phyloP scores from a whole-genome alignment of 2,329 filamentous ascomycete species.

The Ceratocystis papillata region DNA sequence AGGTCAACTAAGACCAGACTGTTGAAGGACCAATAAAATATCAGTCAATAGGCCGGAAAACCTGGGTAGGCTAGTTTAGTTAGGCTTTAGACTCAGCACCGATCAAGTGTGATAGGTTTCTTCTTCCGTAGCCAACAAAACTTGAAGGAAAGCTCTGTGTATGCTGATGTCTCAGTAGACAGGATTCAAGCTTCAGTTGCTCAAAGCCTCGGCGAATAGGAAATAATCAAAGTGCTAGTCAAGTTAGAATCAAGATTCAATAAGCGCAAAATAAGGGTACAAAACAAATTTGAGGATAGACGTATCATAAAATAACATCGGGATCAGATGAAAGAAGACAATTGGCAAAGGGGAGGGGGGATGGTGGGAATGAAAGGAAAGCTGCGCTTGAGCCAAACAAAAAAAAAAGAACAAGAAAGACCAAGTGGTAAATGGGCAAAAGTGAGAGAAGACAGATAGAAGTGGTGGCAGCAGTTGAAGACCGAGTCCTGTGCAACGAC shows the following conservation, averaged over 20 bases:
- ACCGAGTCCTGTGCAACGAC: constrained; percentile 9
- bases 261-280: neutral
- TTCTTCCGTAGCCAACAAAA: constrained; percentile 2
- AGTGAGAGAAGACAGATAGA: neutral
- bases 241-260: constrained; percentile 2
- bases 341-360: no score
- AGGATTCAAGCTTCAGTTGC: constrained; percentile 5
- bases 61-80: neutral
- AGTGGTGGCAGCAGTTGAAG: neutral
- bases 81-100: neutral
- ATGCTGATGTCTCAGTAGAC: neutral
- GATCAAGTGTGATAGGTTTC: neutral
- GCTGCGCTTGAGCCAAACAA: constrained; percentile 1
- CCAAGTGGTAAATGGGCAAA: neutral
- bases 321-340: constrained; percentile 7
- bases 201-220: neutral
- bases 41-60: constrained; percentile 2
- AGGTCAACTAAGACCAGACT: neutral
- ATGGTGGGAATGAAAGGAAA: neutral
- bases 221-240: neutral
- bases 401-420: neutral
- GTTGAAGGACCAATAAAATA: constrained; percentile 15
- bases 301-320: neutral
- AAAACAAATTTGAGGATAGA: neutral
- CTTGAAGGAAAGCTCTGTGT: neutral